Evolutionary conservation across 257 asterid species (phyloP).

Genomic region (Solanum clarkiae): DNA sequence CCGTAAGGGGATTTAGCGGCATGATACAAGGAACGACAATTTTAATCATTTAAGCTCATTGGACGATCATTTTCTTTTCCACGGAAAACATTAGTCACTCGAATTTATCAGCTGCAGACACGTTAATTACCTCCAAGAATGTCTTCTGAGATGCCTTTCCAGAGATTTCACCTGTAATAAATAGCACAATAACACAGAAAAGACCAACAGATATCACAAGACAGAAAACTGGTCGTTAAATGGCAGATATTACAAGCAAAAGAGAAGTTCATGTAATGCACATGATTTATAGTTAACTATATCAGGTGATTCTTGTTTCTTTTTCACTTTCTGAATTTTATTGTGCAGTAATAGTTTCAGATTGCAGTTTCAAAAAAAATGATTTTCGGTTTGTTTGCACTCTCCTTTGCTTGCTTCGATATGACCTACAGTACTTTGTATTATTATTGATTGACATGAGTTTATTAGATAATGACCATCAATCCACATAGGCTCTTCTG

Average conservation of each 20-base stretch:
- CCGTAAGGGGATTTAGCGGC: neutral
- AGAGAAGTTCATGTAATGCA: neutral
- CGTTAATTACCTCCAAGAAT: constrained; percentile 43
- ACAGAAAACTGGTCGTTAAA: neutral
- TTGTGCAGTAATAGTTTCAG: neutral
- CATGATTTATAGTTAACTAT: neutral
- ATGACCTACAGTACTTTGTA: neutral
- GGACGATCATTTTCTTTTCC: neutral
- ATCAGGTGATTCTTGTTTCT: neutral
- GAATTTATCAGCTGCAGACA: neutral
- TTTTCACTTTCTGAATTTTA: neutral
- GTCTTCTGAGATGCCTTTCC: constrained; percentile 27
- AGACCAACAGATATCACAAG: neutral
- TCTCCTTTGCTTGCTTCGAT: neutral
- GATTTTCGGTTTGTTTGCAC: neutral
- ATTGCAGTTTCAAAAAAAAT: neutral
- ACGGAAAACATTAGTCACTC: neutral
- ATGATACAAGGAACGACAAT: neutral
- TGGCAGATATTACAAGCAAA: neutral
- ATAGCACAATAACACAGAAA: neutral
- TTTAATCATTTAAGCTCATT: neutral
- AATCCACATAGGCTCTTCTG: neutral
- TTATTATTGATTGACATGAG: neutral
- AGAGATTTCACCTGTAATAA: constrained; percentile 40
- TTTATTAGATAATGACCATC: neutral